Evolutionary conservation across 805 yeast species (phyloP), one percentile per base, ranked within the genome.

Genomic region (Yarrowia bubula): DNA sequence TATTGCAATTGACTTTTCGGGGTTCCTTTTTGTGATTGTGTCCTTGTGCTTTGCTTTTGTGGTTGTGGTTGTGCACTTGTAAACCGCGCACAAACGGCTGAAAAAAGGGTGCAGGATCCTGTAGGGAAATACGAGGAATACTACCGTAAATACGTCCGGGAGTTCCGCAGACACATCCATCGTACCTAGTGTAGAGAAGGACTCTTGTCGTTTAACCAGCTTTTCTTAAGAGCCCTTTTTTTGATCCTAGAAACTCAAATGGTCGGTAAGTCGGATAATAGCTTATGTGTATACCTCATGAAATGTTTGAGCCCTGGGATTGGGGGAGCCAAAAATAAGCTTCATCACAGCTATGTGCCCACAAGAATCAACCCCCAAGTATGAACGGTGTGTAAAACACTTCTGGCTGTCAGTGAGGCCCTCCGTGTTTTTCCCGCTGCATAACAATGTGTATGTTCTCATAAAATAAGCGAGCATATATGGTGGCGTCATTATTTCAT

Each of bases 211-310:
- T 22, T 22, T 5, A 22, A 22, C 28, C 28, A 22, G 28, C 5
- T 3, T 22, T 22, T 22, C 5, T 22, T 5, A 3, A 22, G 28
- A 22, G 28, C 28, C 28, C 28, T 5, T 3, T 22, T 22, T 22
- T 3, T 31, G 47, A 28, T 18, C 48, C 50, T 44, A 18, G 35
- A 48, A 48, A 33, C 14, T 33, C 18, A 48, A 48, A 10, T 8
- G 2, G 22, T 38, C 53, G 53, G 53, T 6, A 47, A 28, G 11
- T 47, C 55, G 55, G 55, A 48, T 48, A 48, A 18, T 48, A 48
- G 55, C 10, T 35, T 48, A 48, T 33, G 55, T 47, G 15, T 47
- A 47, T 47, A 47, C 51, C 51, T 37, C n/a, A 4, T 15, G n/a
- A 22, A 14, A 13, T 22, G 47, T 14, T 7, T n/a, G 33, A 44